Conservation (phyloP, 495 filamentous ascomycete genomes). For the Oleoguttula mirabilis region DNA sequence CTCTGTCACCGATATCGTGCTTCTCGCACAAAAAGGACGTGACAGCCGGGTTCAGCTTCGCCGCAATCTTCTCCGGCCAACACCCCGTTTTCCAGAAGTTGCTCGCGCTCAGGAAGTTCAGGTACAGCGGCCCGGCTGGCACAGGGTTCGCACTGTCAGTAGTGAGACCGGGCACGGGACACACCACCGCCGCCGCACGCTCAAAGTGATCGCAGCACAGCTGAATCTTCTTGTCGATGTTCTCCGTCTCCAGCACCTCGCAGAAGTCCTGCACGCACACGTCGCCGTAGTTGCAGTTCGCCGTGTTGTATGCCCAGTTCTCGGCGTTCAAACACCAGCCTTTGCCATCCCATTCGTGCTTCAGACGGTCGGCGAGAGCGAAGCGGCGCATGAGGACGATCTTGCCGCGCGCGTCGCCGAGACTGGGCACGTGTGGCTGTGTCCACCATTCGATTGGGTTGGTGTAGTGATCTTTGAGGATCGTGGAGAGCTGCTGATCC, state of each 20-base stretch:
- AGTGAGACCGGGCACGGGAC: slow-evolving; percentile 28
- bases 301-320: slow-evolving; percentile 81
- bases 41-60: slow-evolving; percentile 81
- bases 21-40: slow-evolving; percentile 63
- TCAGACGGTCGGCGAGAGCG: slow-evolving; percentile 47
- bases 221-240: slow-evolving; percentile 69
- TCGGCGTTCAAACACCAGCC: slow-evolving; percentile 78
- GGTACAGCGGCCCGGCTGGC: slow-evolving; percentile 50
- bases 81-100: slow-evolving; percentile 87
- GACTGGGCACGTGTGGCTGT: slow-evolving; percentile 60
- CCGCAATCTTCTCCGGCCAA: slow-evolving; percentile 65
- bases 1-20: slow-evolving; percentile 39
- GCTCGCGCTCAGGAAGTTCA: slow-evolving; percentile 83
- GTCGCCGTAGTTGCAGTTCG: slow-evolving; percentile 57
- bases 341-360: slow-evolving; percentile 44
- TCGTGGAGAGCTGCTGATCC: slow-evolving; percentile 63
- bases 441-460: slow-evolving; percentile 64
- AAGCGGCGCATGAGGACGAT: slow-evolving; percentile 81
- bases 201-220: slow-evolving; percentile 62
- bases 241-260: slow-evolving; percentile 63
- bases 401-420: slow-evolving; percentile 72
- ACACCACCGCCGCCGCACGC: slow-evolving; percentile 46
- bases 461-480: slow-evolving; percentile 61
- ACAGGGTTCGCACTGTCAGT: slow-evolving; percentile 33
- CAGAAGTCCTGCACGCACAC: slow-evolving; percentile 93